These are phyloP conservation scores for Cryptosporidium bovis DNA, from an alignment of 169 alveolate genomes.

Conservation along the genomic window DNA sequence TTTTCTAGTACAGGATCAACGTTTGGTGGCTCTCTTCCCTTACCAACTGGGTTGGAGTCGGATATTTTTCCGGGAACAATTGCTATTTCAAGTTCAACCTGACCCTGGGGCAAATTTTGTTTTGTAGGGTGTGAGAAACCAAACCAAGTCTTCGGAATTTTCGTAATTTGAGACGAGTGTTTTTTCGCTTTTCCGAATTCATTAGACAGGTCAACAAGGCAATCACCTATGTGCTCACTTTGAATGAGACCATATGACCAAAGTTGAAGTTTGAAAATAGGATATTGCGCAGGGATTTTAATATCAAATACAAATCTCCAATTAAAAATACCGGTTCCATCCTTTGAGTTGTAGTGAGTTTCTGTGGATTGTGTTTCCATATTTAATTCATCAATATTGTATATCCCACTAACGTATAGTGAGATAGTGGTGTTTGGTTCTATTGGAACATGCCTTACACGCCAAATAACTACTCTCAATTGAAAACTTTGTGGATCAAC, in stretches of 20 bases:
- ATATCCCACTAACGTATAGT: conserved; percentile 86
- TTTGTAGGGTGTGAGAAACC: conserved; percentile 82
- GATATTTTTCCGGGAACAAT: conserved; percentile 87
- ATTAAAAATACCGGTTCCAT: conserved; percentile 89
- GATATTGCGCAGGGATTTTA: conserved; percentile 87
- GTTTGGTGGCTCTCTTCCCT: conserved; percentile 92
- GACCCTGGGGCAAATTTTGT: conserved; percentile 84
- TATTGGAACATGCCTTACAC: conserved; percentile 85
- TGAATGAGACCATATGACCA: conserved; percentile 81
- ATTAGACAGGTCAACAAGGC: conserved; percentile 83
- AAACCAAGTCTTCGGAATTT: conserved; percentile 61
- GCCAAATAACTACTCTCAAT: conserved; percentile 90
- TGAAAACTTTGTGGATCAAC: conserved; percentile 89
- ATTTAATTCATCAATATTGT: conserved; percentile 83
- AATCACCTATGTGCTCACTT: conserved; percentile 87
- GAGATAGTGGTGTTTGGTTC: conserved; percentile 87
- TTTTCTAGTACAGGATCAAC: conserved; percentile 88
- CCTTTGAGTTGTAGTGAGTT: conserved; percentile 89
- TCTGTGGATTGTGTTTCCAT: conserved; percentile 85
- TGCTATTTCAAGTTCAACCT: conserved; percentile 86
- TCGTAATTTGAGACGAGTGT: conserved; percentile 67
- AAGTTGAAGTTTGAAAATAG: conserved; percentile 86
- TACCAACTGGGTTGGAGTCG: conserved; percentile 88
- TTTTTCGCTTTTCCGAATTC: conserved; percentile 86
- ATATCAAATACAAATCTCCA: conserved; percentile 90